Evolutionary conservation across 306 rosid species (phyloP).

Genomic region (Fragaria ananassa): DNA sequence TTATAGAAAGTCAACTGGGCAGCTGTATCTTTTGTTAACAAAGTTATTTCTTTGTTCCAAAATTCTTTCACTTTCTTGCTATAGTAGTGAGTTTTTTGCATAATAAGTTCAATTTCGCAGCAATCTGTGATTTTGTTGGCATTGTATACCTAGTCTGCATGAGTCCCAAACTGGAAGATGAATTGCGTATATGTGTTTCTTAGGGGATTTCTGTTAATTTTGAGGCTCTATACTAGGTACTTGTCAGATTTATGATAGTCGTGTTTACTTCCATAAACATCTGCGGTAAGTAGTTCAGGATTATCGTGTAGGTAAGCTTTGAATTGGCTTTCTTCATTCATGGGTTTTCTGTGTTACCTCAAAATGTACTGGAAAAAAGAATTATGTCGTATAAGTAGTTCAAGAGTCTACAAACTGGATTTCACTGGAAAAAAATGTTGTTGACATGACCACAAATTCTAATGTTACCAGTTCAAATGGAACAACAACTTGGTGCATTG

Average conservation of each 20-base stretch:
- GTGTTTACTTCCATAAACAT: too few relatives aligned
- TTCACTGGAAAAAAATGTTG: too few relatives aligned
- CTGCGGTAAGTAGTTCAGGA: too few relatives aligned
- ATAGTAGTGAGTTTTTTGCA: neutral
- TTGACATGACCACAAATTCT: too few relatives aligned
- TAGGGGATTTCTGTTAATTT: constrained; percentile 89
- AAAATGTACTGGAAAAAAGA: too few relatives aligned
- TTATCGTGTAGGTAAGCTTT: too few relatives aligned
- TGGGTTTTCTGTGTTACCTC: too few relatives aligned
- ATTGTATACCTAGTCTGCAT: neutral
- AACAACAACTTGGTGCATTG: too few relatives aligned
- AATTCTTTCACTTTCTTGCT: constrained; percentile 11
- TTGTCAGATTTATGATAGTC: constrained; percentile 56
- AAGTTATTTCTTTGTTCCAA: constrained; percentile 39
- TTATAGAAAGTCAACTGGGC: neutral
- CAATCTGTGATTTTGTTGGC: constrained; percentile 50
- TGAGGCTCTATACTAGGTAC: constrained; percentile 76
- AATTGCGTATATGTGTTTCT: constrained; percentile 81
- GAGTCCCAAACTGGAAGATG: constrained; percentile 31
- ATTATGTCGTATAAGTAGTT: too few relatives aligned
- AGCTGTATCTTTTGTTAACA: constrained; percentile 79
- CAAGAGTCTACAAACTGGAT: too few relatives aligned
- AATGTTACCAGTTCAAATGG: too few relatives aligned
- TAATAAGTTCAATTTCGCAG: neutral
- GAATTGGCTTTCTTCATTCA: too few relatives aligned